phyloP scores from a whole-genome alignment of 1,284 basidiomycete genomes.

The Ustilago tritici region DNA sequence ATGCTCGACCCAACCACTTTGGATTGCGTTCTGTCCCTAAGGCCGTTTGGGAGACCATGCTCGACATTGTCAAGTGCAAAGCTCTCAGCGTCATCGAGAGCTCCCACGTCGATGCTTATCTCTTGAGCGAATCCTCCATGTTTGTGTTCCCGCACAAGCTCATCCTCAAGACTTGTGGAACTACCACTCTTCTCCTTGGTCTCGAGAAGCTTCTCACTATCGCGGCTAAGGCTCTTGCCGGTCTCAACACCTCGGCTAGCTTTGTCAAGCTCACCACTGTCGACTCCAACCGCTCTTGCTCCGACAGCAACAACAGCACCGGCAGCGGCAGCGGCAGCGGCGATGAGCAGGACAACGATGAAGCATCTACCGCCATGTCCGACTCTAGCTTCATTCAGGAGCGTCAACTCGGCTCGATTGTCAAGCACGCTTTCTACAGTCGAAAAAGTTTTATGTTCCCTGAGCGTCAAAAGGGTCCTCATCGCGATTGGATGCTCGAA shows the following conservation, averaged over 20 bases:
- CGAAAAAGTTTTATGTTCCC: conserved; percentile 99
- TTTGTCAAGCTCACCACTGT: conserved; percentile 35
- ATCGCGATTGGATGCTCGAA: conserved; percentile 94
- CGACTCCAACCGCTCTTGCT: conserved; percentile 12
- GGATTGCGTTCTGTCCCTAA: conserved; percentile 84
- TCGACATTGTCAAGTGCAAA: conserved; percentile 96
- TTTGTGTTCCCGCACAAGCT: conserved; percentile 95
- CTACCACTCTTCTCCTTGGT: conserved; percentile 95
- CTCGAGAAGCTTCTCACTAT: conserved; percentile 71
- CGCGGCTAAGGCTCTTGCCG: conserved; percentile 82
- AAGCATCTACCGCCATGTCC: conserved; percentile 36
- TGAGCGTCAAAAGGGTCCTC: conserved; percentile 91
- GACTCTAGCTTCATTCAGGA: conserved; percentile 40
- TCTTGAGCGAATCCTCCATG: conserved; percentile 96
- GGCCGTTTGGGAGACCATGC: conserved; percentile 93
- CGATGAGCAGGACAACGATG: conserved; percentile 15
- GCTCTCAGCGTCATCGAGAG: conserved; percentile 90
- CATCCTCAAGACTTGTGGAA: conserved; percentile 99
- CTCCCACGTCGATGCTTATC: conserved; percentile 90
- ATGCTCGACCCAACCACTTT: conserved; percentile 45
- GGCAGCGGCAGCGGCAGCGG: conserved; percentile 9
- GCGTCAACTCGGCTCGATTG: conserved; percentile 56
- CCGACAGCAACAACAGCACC: conserved; percentile 8
- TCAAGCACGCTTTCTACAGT: conserved; percentile 81
- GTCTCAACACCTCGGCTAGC: conserved; percentile 33